These are phyloP conservation scores for Paspalum notatum DNA, from an alignment of 176 grass and related monocot genomes.

Conservation along the genomic window DNA sequence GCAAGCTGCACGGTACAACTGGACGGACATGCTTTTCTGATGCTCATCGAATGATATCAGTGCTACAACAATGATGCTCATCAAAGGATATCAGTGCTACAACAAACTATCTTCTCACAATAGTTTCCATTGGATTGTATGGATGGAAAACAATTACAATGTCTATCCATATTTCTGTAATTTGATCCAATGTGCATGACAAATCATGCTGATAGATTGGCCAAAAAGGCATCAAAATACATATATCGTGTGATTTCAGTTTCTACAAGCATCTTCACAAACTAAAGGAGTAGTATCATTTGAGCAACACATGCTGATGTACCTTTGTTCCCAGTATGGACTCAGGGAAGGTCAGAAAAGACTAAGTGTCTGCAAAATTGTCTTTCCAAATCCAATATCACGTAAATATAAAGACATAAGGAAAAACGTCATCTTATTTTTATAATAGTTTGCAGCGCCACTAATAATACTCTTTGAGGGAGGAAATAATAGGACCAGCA, in stretches of 20 bases:
- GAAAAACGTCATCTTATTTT: neutral
- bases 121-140: constrained; percentile 29
- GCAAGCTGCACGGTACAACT: constrained; percentile 1
- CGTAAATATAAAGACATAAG: neutral
- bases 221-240: constrained; percentile 8
- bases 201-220: neutral
- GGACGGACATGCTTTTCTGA: constrained; percentile 15
- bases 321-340: constrained; percentile 15
- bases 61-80: neutral
- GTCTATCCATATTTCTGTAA: constrained; percentile 16
- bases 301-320: constrained; percentile 10
- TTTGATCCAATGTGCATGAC: neutral
- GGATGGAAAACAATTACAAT: constrained; percentile 27
- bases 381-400: neutral
- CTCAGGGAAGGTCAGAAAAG: constrained; percentile 4
- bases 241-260: neutral
- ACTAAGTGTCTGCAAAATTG: neutral
- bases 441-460: neutral
- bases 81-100: constrained; percentile 27
- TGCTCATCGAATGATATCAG: constrained; percentile 23
- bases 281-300: neutral
- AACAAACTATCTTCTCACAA: constrained; percentile 17
- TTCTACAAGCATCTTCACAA: neutral
- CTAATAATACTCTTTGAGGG: neutral
- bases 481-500: constrained; percentile 2